Evolutionary conservation across 2,329 filamentous ascomycete species (phyloP).

Genomic region (Aspergillus amoenus): DNA sequence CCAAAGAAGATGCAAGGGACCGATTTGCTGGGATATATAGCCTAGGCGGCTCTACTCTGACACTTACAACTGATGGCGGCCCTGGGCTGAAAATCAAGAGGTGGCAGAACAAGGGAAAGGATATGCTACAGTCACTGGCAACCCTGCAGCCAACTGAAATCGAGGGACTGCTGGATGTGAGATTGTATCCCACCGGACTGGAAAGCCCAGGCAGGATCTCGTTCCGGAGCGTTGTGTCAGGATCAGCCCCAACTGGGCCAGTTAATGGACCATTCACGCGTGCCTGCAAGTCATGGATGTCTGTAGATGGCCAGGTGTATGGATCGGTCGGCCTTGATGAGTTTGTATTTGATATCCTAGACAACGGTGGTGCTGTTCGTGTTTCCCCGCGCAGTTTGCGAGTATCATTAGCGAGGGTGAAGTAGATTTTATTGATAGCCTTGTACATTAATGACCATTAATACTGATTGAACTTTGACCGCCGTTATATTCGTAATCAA

Average conservation of each 20-base stretch:
- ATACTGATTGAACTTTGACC: too few relatives aligned
- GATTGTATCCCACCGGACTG: constrained; percentile 26
- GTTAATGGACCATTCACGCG: neutral
- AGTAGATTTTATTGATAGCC: too few relatives aligned
- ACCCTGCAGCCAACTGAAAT: neutral
- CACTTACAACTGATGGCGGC: constrained; percentile 20
- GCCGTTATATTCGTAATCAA: too few relatives aligned
- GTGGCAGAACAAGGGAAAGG: constrained; percentile 21
- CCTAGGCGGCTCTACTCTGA: constrained; percentile 17
- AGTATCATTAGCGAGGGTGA: neutral
- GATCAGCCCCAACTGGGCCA: neutral
- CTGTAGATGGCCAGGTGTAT: neutral
- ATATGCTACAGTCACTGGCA: constrained; percentile 19
- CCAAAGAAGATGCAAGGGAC: constrained; percentile 20
- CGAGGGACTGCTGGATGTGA: constrained; percentile 17
- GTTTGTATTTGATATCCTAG: constrained; percentile 6
- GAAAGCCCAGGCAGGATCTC: constrained; percentile 12
- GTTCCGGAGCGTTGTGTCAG: constrained; percentile 18
- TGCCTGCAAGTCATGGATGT: neutral
- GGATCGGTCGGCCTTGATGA: constrained; percentile 4
- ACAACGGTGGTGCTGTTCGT: neutral
- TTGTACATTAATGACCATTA: too few relatives aligned
- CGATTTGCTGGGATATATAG: constrained; percentile 22
- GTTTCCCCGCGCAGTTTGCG: neutral
- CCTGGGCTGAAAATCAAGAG: constrained; percentile 18